Conservation (phyloP, 208 protist species). For the Crithidia thermophila region DNA sequence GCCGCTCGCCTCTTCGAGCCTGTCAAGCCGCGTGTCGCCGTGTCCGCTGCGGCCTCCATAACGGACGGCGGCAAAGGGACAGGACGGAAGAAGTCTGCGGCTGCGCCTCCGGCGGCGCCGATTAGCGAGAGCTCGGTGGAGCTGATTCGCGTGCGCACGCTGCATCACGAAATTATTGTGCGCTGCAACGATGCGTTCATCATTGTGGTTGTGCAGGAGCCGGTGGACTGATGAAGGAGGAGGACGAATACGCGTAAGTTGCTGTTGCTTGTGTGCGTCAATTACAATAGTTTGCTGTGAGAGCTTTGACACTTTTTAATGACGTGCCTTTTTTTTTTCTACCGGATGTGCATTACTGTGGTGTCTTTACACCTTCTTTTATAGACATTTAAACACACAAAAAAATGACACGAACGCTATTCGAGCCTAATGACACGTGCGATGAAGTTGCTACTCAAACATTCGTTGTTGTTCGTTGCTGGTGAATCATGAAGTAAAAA, state of each 20-base stretch:
- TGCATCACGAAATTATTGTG: constrained; percentile 76
- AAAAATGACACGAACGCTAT: too few relatives aligned
- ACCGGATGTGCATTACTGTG: too few relatives aligned
- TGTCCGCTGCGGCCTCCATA: neutral
- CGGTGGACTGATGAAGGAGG: constrained; percentile 44
- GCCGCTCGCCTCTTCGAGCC: constrained; percentile 31
- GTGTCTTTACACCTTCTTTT: too few relatives aligned
- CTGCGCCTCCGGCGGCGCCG: constrained; percentile 17
- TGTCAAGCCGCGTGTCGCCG: constrained; percentile 3
- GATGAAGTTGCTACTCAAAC: too few relatives aligned
- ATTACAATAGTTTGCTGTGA: too few relatives aligned
- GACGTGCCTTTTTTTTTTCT: neutral
- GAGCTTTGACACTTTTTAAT: too few relatives aligned
- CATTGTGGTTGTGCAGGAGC: constrained; percentile 83
- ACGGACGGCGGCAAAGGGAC: constrained; percentile 5
- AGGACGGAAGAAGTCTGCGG: constrained; percentile 6
- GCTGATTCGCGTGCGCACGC: constrained; percentile 70
- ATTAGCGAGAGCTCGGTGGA: constrained; percentile 60
- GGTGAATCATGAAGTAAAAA: too few relatives aligned
- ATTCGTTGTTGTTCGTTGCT: too few relatives aligned
- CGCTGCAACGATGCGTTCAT: constrained; percentile 77
- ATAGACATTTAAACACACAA: too few relatives aligned
- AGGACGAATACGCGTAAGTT: too few relatives aligned
- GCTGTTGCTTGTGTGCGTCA: neutral
- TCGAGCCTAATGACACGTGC: too few relatives aligned